These are phyloP conservation scores for Solanum hybrid DNA, from an alignment of 305 asterid species.

Conservation along the genomic window DNA sequence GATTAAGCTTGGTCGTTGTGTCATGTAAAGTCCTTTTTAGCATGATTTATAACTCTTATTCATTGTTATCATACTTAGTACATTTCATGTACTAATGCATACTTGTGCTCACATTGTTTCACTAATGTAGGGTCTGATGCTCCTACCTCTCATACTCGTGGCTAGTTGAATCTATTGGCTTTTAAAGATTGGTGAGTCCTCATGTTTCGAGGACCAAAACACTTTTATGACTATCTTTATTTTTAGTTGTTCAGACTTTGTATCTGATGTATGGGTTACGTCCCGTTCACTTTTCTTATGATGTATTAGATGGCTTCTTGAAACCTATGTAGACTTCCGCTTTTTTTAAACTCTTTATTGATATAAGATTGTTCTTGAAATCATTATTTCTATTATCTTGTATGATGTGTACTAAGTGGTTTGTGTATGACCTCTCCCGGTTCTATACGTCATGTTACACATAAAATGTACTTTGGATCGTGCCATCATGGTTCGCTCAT, in stretches of 20 bases:
- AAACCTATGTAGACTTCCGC: background rate
- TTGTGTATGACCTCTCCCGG: background rate
- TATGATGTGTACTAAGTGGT: background rate
- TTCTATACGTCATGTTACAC: background rate
- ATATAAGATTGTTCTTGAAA: background rate
- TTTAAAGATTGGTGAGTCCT: background rate
- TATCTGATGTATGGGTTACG: background rate
- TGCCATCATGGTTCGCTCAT: background rate
- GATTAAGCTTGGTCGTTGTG: background rate
- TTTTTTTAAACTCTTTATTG: background rate
- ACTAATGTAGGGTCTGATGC: background rate
- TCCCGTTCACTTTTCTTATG: too few relatives aligned
- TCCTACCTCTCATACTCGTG: background rate
- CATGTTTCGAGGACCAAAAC: background rate
- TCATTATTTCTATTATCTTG: too few relatives aligned
- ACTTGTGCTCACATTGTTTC: background rate
- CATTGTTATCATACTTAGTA: background rate
- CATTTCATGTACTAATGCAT: background rate
- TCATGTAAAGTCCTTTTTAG: background rate
- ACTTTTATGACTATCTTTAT: background rate
- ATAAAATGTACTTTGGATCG: background rate
- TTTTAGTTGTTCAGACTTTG: background rate
- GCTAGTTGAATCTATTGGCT: background rate
- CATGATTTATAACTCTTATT: background rate
- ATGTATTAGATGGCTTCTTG: background rate